phyloP scores from a whole-genome alignment of 306 rosid genomes.

The Fagus crenata region DNA sequence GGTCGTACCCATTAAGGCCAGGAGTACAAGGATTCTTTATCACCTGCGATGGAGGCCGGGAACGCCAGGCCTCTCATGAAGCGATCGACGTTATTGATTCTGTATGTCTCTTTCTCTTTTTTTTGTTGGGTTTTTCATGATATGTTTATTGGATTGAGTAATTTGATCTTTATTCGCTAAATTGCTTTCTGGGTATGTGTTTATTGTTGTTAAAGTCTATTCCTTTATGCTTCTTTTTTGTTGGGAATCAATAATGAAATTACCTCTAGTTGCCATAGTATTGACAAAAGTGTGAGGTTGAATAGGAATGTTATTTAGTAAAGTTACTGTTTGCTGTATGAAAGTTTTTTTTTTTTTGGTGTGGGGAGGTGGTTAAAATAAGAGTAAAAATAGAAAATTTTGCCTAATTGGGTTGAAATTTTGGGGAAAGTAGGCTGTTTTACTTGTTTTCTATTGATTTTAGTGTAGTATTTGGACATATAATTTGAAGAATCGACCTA shows the following conservation, averaged over 20 bases:
- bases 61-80: conserved; percentile 83
- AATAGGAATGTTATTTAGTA: not conserved
- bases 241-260: not conserved
- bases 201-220: conserved; percentile 3
- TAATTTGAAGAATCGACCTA: not conserved
- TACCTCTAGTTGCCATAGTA: not conserved
- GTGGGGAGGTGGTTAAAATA: not conserved
- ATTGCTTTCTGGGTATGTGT: not conserved
- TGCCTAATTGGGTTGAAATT: not conserved
- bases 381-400: not conserved
- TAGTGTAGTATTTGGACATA: not conserved
- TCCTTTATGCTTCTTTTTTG: not conserved
- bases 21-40: conserved; percentile 92
- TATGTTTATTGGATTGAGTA: not conserved
- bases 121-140: not conserved
- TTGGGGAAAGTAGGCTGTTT: not conserved
- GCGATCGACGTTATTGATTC: conserved; percentile 88
- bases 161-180: not conserved
- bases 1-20: conserved; percentile 76
- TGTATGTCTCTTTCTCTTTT: conserved; percentile 38
- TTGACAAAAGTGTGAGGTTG: not conserved
- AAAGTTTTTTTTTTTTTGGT: not conserved
- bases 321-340: not conserved
- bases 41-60: conserved; percentile 97
- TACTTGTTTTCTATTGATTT: not conserved